These are phyloP conservation scores for Hyphopichia homilentoma DNA, from an alignment of 805 yeast genomes.

Conservation along the genomic window DNA sequence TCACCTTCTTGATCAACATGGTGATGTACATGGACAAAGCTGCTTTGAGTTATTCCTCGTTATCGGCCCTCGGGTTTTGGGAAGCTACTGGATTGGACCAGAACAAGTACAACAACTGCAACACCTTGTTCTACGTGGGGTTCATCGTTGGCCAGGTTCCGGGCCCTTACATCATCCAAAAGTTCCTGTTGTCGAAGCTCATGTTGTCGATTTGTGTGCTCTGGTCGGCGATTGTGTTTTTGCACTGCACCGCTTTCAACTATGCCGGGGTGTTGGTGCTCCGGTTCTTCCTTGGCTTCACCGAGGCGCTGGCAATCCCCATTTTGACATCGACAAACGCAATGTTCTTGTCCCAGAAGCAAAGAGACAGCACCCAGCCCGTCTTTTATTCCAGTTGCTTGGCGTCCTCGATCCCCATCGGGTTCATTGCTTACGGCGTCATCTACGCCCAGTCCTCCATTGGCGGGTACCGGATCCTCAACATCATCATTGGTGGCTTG, in stretches of 20 bases:
- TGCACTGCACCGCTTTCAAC: constrained; percentile 43
- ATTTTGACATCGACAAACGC: constrained; percentile 43
- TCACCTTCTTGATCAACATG: constrained; percentile 31
- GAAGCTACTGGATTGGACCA: constrained; percentile 43
- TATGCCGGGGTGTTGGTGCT: constrained; percentile 45
- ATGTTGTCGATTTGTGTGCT: constrained; percentile 30
- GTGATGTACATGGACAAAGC: constrained; percentile 52
- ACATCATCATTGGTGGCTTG: constrained; percentile 53
- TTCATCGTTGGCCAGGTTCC: constrained; percentile 45
- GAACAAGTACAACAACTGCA: constrained; percentile 43
- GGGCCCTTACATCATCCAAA: constrained; percentile 42
- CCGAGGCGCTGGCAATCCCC: constrained; percentile 22
- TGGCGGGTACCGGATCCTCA: constrained; percentile 51
- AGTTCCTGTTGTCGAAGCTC: constrained; percentile 37
- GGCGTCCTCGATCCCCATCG: constrained; percentile 50
- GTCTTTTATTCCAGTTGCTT: constrained; percentile 50
- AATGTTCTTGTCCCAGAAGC: constrained; percentile 44
- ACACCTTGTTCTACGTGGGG: constrained; percentile 53
- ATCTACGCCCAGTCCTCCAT: constrained; percentile 18
- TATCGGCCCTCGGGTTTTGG: constrained; percentile 46
- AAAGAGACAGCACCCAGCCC: constrained; percentile 51
- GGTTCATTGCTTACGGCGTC: constrained; percentile 44
- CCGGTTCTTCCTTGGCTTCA: constrained; percentile 49
- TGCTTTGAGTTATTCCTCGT: constrained; percentile 45
- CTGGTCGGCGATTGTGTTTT: constrained; percentile 47